Conservation (phyloP, 2,329 filamentous ascomycete genomes). For the Phialophora tarda region DNA sequence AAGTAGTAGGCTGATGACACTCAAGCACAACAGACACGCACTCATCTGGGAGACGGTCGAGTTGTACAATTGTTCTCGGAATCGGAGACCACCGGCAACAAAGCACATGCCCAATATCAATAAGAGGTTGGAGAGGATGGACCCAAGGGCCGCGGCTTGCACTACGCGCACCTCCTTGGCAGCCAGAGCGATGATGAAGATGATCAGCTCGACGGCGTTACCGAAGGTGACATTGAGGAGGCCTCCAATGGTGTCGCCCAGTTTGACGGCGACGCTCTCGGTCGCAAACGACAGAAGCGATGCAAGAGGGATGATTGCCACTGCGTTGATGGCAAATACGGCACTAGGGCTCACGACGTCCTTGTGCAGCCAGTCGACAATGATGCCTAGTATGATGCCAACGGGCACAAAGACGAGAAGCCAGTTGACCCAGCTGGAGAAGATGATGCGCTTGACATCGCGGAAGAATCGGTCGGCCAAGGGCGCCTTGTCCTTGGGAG, state of each 20-base stretch:
- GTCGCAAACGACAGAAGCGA: slow-evolving; percentile 75
- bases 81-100: slow-evolving; percentile 81
- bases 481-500: slow-evolving; percentile 46
- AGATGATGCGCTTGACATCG: slow-evolving; percentile 64
- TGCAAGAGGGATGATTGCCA: slow-evolving; percentile 76
- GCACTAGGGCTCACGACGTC: slow-evolving; percentile 59
- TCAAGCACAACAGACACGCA: slow-evolving; percentile 86
- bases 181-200: slow-evolving; percentile 78
- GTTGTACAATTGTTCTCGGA: slow-evolving; percentile 93
- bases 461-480: slow-evolving; percentile 59
- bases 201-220: slow-evolving; percentile 79
- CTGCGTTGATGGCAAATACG: slow-evolving; percentile 74
- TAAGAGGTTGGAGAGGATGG: slow-evolving; percentile 85
- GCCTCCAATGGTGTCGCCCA: slow-evolving; percentile 75
- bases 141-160: slow-evolving; percentile 86
- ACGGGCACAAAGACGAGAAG: slow-evolving; percentile 51
- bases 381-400: slow-evolving; percentile 48
- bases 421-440: slow-evolving; percentile 60
- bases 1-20: slow-evolving; percentile 84
- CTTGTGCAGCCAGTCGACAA: slow-evolving; percentile 39
- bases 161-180: slow-evolving; percentile 89
- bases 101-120: slow-evolving; percentile 93
- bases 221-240: slow-evolving; percentile 79
- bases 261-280: slow-evolving; percentile 72
- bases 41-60: slow-evolving; percentile 96